Evolutionary conservation across 495 filamentous ascomycete species (phyloP).

Genomic region (Neurospora sp.): DNA sequence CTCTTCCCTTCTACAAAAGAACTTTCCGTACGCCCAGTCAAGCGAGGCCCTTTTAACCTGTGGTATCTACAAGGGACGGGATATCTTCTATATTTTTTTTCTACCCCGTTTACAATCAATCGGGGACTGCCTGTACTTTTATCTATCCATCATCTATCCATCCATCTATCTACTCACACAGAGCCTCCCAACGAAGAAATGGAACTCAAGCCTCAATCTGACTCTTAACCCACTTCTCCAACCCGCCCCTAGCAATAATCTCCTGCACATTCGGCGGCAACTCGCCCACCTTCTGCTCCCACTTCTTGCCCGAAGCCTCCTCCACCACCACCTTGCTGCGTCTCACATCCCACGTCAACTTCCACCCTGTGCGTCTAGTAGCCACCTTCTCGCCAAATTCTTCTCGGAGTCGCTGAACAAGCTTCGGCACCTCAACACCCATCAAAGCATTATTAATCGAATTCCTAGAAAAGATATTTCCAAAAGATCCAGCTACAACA

Average conservation of each 20-base stretch:
- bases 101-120: not conserved
- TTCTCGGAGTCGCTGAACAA: constrained; percentile 61
- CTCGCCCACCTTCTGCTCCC: constrained; percentile 78
- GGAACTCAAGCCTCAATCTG: constrained; percentile 30
- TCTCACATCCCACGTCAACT: constrained; percentile 72
- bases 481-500: constrained; percentile 36
- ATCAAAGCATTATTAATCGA: constrained; percentile 89
- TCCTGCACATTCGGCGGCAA: constrained; percentile 84
- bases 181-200: no score
- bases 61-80: not conserved
- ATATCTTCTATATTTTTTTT: not conserved
- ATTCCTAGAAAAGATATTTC: constrained; percentile 83
- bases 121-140: not conserved
- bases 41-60: no score
- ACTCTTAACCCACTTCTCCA: constrained; percentile 79
- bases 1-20: no score
- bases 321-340: constrained; percentile 56
- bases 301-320: constrained; percentile 47
- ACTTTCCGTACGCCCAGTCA: no score
- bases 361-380: constrained; percentile 57
- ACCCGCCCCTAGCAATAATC: constrained; percentile 69
- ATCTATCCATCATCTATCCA: not conserved
- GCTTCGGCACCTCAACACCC: constrained; percentile 67
- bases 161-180: not conserved
- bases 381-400: constrained; percentile 40